phyloP scores from a whole-genome alignment of 164 flowering plant genomes.

The Umbilicus rupestris region DNA sequence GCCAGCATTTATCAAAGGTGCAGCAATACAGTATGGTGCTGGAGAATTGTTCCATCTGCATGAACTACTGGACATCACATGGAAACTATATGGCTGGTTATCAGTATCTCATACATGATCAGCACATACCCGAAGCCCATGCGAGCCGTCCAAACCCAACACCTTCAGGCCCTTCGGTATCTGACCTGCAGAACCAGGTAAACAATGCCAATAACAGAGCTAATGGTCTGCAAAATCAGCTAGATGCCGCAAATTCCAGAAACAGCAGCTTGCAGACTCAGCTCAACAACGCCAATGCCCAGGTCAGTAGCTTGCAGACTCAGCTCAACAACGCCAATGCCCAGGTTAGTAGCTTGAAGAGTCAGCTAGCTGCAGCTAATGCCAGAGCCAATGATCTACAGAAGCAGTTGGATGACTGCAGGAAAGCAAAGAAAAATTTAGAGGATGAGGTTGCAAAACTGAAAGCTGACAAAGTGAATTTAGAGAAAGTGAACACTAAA shows the following conservation, averaged over 20 bases:
- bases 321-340: constrained; percentile 1
- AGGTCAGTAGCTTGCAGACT: background rate
- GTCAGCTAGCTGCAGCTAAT: background rate
- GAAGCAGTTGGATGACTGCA: background rate
- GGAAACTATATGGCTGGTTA: background rate
- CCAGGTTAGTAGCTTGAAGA: background rate
- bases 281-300: too few relatives aligned
- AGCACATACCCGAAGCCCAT: constrained; percentile 7
- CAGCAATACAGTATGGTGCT: background rate
- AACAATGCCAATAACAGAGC: background rate
- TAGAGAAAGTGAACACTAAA: background rate
- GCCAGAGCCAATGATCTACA: background rate
- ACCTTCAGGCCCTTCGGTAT: background rate
- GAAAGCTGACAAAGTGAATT: background rate
- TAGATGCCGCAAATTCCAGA: constrained; percentile 3
- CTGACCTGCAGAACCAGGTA: background rate
- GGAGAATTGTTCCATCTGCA: background rate
- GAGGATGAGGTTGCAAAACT: background rate
- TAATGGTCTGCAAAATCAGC: background rate
- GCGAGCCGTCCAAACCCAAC: background rate
- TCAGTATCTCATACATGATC: background rate
- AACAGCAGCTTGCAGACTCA: background rate
- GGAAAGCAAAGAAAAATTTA: background rate
- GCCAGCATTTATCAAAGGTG: too few relatives aligned
- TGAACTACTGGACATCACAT: background rate